Base-by-base conservation (phyloP, 305 asterid species). In the Fraxinus dipetala region DNA sequence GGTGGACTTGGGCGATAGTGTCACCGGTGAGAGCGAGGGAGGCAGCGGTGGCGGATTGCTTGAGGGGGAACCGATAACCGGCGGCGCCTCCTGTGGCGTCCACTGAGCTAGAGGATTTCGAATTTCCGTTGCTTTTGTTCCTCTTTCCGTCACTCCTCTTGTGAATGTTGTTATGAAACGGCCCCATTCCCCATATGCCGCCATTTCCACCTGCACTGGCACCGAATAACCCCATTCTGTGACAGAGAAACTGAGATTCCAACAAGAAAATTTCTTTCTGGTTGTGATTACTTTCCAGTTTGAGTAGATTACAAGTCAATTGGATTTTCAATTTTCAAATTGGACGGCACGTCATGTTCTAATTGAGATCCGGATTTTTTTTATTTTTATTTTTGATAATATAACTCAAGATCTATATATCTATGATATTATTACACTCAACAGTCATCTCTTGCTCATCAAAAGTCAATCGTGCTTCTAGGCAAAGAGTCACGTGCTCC, bases 1-100 rank as follows among this genome's bases (percentile, higher is more conserved):
- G 90, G 77, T 85, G 87, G 85, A 93, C 86, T 89, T 93, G 97
- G 73, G 97, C 96, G 26, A 90, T 83, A 88, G 97, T 88, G 90
- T 93, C 97, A 30, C 97, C 97, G 77, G 93, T 86, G 80, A 93
- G 86, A 80, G 91, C 88, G 40, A 93, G 91, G 30, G 90, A 80
- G 77, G 93, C 89, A 84, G 93, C 89, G 72, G 93, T 89, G 77
- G 83, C 75, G 36, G 97, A 94, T 87, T 93, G 97, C 87, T 91
- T 91, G 78, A 89, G 61, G 30, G 96, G 97, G 48, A 93, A 89
- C 31, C 78, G 84, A 86, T 63, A 84, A 72, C 85, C 85, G 45
- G 79, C 90, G 80, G 72, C 80, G 83, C 89, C 91, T 67, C 85
- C 85, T 79, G 78, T 83, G 80, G 84, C 74, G 34, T 86, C 88